Percentiles rank a stretch among this genome's conserved stretches.
Evolutionary conservation across 1,139 yeast genomes (phyloP).

Genomic region (Scheffersomyces parashehatae): DNA sequence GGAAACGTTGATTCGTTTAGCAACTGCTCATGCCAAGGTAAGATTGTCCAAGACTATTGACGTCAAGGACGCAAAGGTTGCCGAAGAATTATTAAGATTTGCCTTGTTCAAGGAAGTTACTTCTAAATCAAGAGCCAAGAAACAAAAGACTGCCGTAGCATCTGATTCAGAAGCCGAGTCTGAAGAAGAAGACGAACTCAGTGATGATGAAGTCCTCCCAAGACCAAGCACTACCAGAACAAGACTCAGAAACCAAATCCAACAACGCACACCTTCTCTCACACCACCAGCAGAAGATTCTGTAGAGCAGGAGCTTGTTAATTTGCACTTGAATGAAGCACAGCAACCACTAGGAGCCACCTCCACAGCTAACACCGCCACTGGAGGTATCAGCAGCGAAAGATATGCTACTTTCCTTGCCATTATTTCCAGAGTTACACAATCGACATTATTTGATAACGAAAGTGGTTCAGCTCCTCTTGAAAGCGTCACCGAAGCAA

Average conservation of each 20-base stretch:
- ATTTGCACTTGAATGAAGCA: constrained; percentile 21
- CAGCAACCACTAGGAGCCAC: constrained; percentile 29
- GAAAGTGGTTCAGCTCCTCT: constrained; percentile 41
- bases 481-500: constrained; percentile 41
- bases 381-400: constrained; percentile 44
- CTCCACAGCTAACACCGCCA: constrained; percentile 17
- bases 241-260: constrained; percentile 14
- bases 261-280: constrained; percentile 10
- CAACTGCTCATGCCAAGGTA: constrained; percentile 97
- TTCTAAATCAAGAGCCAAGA: constrained; percentile 33
- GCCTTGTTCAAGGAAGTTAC: constrained; percentile 82
- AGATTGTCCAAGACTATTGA: constrained; percentile 77
- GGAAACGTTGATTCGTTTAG: constrained; percentile 91
- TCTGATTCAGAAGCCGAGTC: constrained; percentile 15
- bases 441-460: constrained; percentile 48
- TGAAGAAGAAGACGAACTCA: constrained; percentile 23
- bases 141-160: constrained; percentile 27
- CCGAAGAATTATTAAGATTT: constrained; percentile 80
- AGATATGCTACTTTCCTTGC: constrained; percentile 48
- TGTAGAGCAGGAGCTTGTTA: constrained; percentile 26
- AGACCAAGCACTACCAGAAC: constrained; percentile 20
- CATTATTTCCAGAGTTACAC: constrained; percentile 47
- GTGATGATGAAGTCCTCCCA: constrained; percentile 22
- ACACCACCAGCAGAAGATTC: constrained; percentile 16
- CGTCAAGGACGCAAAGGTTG: constrained; percentile 78